Evolutionary conservation across 371 early-diverging fungal species (phyloP), one percentile per base, ranked within the genome.

Genomic region (Batkoa obscura): DNA sequence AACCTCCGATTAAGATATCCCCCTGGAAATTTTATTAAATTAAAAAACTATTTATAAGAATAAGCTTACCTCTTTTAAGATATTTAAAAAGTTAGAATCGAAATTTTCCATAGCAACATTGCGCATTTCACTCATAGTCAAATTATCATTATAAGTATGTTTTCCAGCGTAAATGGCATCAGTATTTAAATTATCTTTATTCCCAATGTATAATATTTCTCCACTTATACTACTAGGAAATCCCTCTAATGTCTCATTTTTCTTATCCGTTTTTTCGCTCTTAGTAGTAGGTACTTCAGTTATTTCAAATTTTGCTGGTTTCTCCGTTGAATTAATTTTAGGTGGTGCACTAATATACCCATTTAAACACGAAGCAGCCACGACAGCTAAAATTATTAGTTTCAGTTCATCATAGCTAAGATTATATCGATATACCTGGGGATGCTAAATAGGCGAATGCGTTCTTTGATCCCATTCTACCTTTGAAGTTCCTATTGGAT

Each of bases 81-180:
- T 58, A 37, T 69, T 66, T 33, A 80, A 74, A 66, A 95, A 95
- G 8, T 75, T 69, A 35, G 87, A 81, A 62, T 95, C 95, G 60
- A 93, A 95, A 67, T 95, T 95, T 65, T 93, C 90, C 95, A 95
- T 95, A 17, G 85, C 94, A 1, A 92, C 90, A 61, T 81, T 71
- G 45, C 80, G 81, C 95, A 94, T 94, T 35, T 79, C 74, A 36
- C 83, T 84, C 2, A 78, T 71, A 1, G 85, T 78, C 68, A 95
- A 78, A 61, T 91, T 90, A 59, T 93, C 94, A 60, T 86, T 80
- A 67, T 94, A 94, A 8, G 93, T 94, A 71, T 92, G 93, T 61
- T 88, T 90, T 33, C 93, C 93, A 0, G 93, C 90, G 61, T 93
- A 95, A 55, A 93, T 93, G 42, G 88, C 96, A 66, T 95, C 96